Evolutionary conservation across 2,329 filamentous ascomycete species (phyloP), one percentile per base, ranked within the genome.

Genomic region (Ophiostoma ips): DNA sequence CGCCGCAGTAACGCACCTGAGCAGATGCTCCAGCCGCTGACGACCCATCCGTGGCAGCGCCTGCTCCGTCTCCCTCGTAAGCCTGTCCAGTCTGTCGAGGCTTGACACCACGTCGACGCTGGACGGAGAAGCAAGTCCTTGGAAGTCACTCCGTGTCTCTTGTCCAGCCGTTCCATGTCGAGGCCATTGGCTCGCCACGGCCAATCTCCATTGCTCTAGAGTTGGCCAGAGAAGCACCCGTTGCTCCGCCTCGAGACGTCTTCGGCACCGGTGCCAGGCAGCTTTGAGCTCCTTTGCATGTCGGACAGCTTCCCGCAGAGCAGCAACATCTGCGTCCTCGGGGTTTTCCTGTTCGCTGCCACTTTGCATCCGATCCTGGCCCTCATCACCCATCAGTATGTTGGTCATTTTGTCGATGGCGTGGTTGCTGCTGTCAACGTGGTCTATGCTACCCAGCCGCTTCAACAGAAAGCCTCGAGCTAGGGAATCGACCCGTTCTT

Each of bases 41-140:
- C 44, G 50, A 33, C 49, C 33, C 6, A 53, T 38, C 2, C 35
- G 38, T 2, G 50, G 37, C 33, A 52, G 43, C 5, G 48, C 12
- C 5, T 10, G 24, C 28, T 38, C 15, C 3, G 48, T 40, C 8
- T 35, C 21, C 7, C 24, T 12, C 13, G n/a, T 7, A 24, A 49
- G 5, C 3, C 21, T 13, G 31, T 48, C 40, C 5, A 43, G 15
- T 6, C 10, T n/a, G 40, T 18, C 40, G 10, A 31, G 21, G 15
- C 40, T 16, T 10, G 24, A 16, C 6, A 18, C 24, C 9, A 15
- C 18, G 15, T 10, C 12, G n/a, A 18, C 11, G 15, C 40, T 43
- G 15, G 24, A 21, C 40, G 40, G 21, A 9, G 12, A 24, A 31
- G 15, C 15, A 3, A 11, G 18, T 21, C 18, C 16, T 38, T 21